Percentiles rank a stretch among this genome's conserved stretches.
Evolutionary conservation across 208 protist species (phyloP).

Genomic region (Giardia muris): DNA sequence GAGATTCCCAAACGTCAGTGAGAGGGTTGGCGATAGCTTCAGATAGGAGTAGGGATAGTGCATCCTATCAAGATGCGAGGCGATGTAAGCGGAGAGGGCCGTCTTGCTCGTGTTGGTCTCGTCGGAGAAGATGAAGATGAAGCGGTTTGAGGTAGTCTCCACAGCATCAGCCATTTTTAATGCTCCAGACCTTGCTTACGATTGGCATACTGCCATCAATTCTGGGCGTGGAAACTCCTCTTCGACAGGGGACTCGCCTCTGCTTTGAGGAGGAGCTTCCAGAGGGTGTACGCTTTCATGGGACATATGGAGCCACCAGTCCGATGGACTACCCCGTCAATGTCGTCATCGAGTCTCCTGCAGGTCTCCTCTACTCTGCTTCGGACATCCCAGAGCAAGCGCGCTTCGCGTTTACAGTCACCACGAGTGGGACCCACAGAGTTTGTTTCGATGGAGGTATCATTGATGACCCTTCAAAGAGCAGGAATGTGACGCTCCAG

Average conservation of each 20-base stretch:
- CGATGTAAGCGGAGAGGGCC: not conserved
- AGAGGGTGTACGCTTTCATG: not conserved
- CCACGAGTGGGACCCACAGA: not conserved
- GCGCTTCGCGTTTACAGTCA: not conserved
- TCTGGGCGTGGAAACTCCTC: not conserved
- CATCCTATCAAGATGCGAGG: not conserved
- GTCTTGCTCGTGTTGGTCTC: not conserved
- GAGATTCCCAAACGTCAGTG: not conserved
- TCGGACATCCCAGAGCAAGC: not conserved
- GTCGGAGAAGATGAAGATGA: not conserved
- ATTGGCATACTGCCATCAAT: no score
- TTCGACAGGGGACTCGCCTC: not conserved
- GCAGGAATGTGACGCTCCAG: not conserved
- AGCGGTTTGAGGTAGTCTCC: not conserved
- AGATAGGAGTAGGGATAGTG: not conserved
- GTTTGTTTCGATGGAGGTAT: not conserved
- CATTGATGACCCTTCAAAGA: not conserved
- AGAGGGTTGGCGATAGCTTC: not conserved
- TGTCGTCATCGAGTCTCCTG: not conserved
- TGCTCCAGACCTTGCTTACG: no score
- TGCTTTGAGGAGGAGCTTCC: not conserved
- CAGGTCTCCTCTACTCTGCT: not conserved
- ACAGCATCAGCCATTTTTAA: no score
- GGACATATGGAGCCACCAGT: not conserved
- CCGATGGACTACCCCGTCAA: not conserved